Base-by-base conservation (phyloP, 768 basidiomycete genomes). In the Sarcodon sp. region DNA sequence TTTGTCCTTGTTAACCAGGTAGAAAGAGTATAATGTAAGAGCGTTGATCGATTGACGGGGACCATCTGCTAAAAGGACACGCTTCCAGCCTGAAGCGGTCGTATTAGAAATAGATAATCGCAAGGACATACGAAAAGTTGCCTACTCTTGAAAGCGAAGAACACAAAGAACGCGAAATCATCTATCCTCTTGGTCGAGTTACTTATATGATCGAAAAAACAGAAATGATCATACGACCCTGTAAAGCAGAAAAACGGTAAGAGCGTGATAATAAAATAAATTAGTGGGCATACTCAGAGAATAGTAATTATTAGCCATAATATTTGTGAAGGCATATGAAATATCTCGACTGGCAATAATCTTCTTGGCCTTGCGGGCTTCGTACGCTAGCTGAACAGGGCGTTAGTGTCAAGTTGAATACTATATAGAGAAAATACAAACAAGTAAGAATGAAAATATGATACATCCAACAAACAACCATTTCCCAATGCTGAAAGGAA, bases 401-500 rank as follows among this genome's bases (percentile, higher is more conserved):
- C 43, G 33, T 41, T 37, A 44, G 21, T 18, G 13, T 33, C 21
- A 43, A 32, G 33, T 8, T 13, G 32, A 16, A 18, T 44, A 41
- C n/a, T 41, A 37, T 38, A 53, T 33, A 39, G 31, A 27, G 13
- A 11, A 43, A 32, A 35, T 15, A 69, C 85, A 53, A 59, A 90
- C 91, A 62, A 99, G 69, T 31, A 99, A 71, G 69, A 97, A 98
- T n/a, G 89, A 91, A 64, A 96, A 88, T 56, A 96, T 85, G 75
- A 99, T 98, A 66, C 94, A 98, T 43, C 90, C 91, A 15, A 96
- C 85, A 69, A 98, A 98, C 51, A 99, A 70, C 91, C 91, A 98
- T 65, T 92, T 88, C 46, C 89, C 92, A 47, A 87, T 79, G 50
- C 72, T 69, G 68, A 96, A 98, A 2, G 87, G 83, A 54, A 92